Evolutionary conservation across 179 eudicot species (phyloP).

Genomic region (Silene noctiflora): DNA sequence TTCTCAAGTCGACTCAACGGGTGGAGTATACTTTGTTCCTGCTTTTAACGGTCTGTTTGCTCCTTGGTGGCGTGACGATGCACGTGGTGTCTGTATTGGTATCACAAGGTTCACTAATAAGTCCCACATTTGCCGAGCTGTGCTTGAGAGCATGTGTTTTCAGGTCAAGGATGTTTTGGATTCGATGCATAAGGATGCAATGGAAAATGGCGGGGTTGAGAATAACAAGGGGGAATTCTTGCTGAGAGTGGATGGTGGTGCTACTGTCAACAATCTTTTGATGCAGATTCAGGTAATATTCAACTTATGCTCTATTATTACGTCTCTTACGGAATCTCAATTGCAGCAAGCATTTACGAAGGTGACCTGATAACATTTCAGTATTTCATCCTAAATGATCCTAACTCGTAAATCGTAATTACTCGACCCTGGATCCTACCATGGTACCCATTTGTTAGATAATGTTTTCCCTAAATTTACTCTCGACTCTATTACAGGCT

Average conservation of each 20-base stretch:
- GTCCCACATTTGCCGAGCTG: slow-evolving; percentile 83
- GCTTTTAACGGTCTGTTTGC: slow-evolving; percentile 97
- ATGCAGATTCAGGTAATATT: slow-evolving; percentile 82
- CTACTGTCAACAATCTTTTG: slow-evolving; percentile 77
- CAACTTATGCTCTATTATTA: neutral
- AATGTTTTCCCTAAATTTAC: neutral
- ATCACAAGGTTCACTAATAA: slow-evolving; percentile 88
- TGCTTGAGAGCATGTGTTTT: slow-evolving; percentile 96
- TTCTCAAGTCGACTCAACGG: slow-evolving; percentile 59
- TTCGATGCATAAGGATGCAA: slow-evolving; percentile 91
- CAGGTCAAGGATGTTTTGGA: slow-evolving; percentile 96
- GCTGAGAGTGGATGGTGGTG: slow-evolving; percentile 97
- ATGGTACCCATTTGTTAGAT: neutral
- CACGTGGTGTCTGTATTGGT: slow-evolving; percentile 89
- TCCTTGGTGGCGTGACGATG: slow-evolving; percentile 99
- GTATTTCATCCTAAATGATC: too few species aligned
- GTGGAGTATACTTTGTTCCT: slow-evolving; percentile 96
- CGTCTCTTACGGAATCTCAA: neutral
- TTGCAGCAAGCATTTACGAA: neutral
- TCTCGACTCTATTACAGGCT: slow-evolving; percentile 43
- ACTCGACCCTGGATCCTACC: too few species aligned
- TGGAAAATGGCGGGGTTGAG: slow-evolving; percentile 53
- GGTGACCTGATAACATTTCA: too few species aligned
- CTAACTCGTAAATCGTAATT: too few species aligned
- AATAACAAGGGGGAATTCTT: slow-evolving; percentile 70